These are phyloP conservation scores for Eutrema heterophyllum DNA, from an alignment of 345 rosid genomes.

Conservation along the genomic window DNA sequence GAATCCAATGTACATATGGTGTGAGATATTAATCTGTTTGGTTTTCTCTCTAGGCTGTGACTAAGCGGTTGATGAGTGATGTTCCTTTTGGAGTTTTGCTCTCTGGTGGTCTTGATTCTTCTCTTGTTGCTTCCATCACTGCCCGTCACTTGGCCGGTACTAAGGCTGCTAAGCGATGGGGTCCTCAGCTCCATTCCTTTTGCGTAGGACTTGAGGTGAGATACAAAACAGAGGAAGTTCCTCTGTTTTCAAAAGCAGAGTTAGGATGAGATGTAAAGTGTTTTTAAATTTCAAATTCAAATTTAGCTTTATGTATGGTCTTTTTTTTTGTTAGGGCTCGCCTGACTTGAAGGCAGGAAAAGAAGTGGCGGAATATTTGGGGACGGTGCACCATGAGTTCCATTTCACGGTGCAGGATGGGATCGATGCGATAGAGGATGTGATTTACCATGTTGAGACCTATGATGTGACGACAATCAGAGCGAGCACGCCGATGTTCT, in stretches of 20 bases:
- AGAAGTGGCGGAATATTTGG: constrained; percentile 87
- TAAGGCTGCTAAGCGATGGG: constrained; percentile 77
- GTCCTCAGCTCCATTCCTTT: constrained; percentile 81
- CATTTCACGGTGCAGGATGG: constrained; percentile 94
- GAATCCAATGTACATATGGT: background rate
- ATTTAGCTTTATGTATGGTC: background rate
- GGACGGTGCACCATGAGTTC: constrained; percentile 90
- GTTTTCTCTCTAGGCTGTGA: constrained; percentile 59
- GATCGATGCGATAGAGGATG: constrained; percentile 93
- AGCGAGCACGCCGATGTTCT: constrained; percentile 94
- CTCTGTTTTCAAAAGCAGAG: constrained; percentile 7
- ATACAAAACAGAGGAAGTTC: background rate
- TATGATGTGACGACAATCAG: constrained; percentile 88
- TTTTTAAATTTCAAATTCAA: background rate
- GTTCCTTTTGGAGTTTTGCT: constrained; percentile 92
- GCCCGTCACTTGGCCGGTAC: constrained; percentile 75
- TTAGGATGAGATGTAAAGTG: background rate
- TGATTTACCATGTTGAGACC: constrained; percentile 83
- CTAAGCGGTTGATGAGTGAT: constrained; percentile 88
- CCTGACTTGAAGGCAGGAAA: constrained; percentile 84
- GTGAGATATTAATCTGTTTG: background rate
- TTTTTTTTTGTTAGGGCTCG: constrained; percentile 42
- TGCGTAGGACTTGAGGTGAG: constrained; percentile 88
- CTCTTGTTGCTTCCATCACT: constrained; percentile 80
- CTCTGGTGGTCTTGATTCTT: constrained; percentile 95